Evolutionary conservation across 2,329 filamentous ascomycete species (phyloP).

Genomic region (Penicillium janthinellum): DNA sequence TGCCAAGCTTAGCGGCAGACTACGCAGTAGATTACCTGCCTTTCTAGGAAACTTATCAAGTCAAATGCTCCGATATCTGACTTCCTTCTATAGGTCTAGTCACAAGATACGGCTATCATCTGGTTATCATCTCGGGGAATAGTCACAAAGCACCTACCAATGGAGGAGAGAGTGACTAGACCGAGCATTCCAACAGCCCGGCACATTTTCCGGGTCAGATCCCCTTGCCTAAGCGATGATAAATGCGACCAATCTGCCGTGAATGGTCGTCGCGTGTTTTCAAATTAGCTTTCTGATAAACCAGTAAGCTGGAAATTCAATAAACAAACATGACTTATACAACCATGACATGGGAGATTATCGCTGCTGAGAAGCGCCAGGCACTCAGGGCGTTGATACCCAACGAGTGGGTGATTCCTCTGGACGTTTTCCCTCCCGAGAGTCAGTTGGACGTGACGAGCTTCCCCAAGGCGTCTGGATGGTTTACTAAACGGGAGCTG

Average conservation of each 20-base stretch:
- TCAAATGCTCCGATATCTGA: neutral
- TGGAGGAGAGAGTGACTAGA: neutral
- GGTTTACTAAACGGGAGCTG: neutral
- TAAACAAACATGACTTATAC: slow-evolving; percentile 21
- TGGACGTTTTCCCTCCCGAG: neutral
- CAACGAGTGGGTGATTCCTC: slow-evolving; percentile 59
- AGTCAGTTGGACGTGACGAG: neutral
- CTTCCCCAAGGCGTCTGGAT: neutral
- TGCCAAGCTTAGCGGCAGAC: neutral
- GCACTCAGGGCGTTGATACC: slow-evolving; percentile 56
- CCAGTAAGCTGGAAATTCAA: neutral
- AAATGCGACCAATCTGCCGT: neutral
- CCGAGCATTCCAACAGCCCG: neutral
- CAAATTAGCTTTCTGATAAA: neutral
- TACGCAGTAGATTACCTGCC: slow-evolving; percentile 6
- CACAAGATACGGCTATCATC: neutral
- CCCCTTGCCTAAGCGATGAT: neutral
- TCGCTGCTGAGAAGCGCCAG: slow-evolving; percentile 49
- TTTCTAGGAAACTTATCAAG: slow-evolving; percentile 11
- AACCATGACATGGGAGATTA: slow-evolving; percentile 42
- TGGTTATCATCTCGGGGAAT: neutral
- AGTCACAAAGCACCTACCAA: neutral
- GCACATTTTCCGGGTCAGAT: neutral
- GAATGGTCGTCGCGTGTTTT: neutral
- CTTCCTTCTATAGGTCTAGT: neutral